A percentile compares a stretch with the other conserved stretches of the same genome.
These are phyloP conservation scores for Fonsecaea pedrosoi DNA, from an alignment of 2,329 filamentous ascomycete genomes.

Conservation along the genomic window DNA sequence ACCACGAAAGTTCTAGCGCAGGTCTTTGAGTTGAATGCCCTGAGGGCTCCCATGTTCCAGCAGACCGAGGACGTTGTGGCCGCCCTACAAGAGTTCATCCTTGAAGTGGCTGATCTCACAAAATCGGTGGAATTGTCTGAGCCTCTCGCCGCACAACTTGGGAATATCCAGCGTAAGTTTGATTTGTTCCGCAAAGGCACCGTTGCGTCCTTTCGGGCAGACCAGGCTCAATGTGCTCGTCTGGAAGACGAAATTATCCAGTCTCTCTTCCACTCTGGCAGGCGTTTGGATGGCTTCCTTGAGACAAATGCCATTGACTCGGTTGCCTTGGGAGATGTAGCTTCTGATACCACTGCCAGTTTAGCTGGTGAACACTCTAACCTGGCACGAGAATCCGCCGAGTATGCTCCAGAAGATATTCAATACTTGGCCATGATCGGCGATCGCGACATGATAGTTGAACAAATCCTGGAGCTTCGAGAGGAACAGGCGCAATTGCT, in stretches of 20 bases:
- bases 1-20: conserved; percentile 4
- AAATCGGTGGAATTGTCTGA: conserved; percentile 9
- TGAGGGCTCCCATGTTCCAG: conserved; percentile 11
- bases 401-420: conserved; percentile 2
- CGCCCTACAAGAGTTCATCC: conserved; percentile 14
- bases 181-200: conserved; percentile 3
- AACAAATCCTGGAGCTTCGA: conserved; percentile 8
- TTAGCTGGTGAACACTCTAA: background rate
- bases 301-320: background rate
- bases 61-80: background rate
- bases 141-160: background rate
- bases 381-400: background rate
- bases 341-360: background rate
- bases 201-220: conserved; percentile 15
- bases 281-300: conserved; percentile 14
- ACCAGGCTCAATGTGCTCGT: background rate
- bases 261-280: conserved; percentile 10
- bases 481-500: conserved; percentile 4
- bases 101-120: background rate
- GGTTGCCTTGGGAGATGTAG: background rate
- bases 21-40: conserved; percentile 17
- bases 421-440: conserved; percentile 13
- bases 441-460: conserved; percentile 14
- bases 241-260: conserved; percentile 22
- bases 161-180: conserved; percentile 6